Conservation (phyloP, 208 protist species). For the Leishmania amazonensis region DNA sequence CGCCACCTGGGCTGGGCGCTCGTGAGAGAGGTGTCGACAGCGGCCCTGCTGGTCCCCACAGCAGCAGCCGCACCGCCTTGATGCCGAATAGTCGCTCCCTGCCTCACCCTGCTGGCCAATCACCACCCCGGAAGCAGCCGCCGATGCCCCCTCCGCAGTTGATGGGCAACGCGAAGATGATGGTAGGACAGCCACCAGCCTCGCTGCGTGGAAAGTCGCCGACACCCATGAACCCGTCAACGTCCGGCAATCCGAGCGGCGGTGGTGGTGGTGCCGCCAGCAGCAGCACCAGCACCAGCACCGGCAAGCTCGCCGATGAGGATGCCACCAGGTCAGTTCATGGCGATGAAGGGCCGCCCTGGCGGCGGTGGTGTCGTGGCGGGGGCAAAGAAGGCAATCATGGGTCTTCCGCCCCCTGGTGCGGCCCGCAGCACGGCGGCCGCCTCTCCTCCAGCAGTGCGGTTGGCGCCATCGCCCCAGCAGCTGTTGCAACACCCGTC, state of each 20-base stretch:
- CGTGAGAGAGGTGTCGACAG: neutral
- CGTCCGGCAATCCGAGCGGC: neutral
- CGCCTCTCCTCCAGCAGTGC: neutral
- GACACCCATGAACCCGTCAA: neutral
- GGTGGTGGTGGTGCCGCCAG: neutral
- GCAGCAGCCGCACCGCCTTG: neutral
- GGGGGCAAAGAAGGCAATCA: neutral
- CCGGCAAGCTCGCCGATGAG: neutral
- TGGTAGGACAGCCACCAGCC: neutral
- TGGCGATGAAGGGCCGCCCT: conserved; percentile 14
- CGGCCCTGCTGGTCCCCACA: neutral
- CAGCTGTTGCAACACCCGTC: neutral
- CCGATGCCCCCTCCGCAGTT: neutral
- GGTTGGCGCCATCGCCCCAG: neutral
- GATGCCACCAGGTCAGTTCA: neutral
- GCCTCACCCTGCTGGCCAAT: neutral
- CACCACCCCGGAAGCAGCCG: neutral
- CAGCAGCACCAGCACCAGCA: neutral
- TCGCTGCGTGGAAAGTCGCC: neutral
- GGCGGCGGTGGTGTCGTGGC: neutral
- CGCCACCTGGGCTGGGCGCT: neutral
- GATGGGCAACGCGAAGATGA: neutral
- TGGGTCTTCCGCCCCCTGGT: neutral
- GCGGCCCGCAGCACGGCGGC: neutral
- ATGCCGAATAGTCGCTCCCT: conserved; percentile 1